Evolutionary conservation across 208 protist genomes (phyloP), one percentile per base, ranked within the genome.

Genomic region (Phytomonas francai): DNA sequence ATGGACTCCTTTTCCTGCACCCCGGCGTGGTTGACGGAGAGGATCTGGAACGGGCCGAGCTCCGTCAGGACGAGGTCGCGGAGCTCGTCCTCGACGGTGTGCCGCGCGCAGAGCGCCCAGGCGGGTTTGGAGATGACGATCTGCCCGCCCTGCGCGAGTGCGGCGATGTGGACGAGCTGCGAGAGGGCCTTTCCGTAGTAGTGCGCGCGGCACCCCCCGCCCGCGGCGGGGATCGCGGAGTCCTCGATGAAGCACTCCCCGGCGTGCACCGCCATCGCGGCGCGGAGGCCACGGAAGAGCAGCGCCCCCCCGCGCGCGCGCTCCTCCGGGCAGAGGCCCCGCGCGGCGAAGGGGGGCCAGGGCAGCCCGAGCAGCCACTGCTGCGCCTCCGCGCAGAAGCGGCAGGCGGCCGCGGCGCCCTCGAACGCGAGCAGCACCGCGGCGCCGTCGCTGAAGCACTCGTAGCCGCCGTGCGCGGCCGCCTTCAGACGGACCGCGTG

Each of bases 151-250:
- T 91, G 83, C 6, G 87, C 79, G 3, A 92, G 68, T 12, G 84
- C 76, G 31, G 77, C 76, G 14, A 88, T 66, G 66, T 92, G 79
- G 54, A 95, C 77, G 8, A 88, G 74, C 76, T 95, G 89, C 56
- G 80, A 88, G 56, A 95, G 83, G 0, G 89, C 83, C 61, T 78
- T 75, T 12, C 89, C 89, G 72, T 92, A 93, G 78, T 92, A 95
- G 76, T 93, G 89, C 59, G 76, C 77, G 3, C 84, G 84, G 74
- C 84, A 92, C 39, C 65, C 61, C 32, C 77, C 69, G 11, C 71
- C 72, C 39, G 66, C 61, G 14, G 63, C 31, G 22, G 82, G 81
- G 22, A 95, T 84, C 16, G 78, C 83, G 27, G 85, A 83, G 30
- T 79, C 79, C 68, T 95, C 87, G 25, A 91, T 67, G 68, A 81